Evolutionary conservation across 2,329 filamentous ascomycete species (phyloP).

Genomic region (Dactylellina sp.): DNA sequence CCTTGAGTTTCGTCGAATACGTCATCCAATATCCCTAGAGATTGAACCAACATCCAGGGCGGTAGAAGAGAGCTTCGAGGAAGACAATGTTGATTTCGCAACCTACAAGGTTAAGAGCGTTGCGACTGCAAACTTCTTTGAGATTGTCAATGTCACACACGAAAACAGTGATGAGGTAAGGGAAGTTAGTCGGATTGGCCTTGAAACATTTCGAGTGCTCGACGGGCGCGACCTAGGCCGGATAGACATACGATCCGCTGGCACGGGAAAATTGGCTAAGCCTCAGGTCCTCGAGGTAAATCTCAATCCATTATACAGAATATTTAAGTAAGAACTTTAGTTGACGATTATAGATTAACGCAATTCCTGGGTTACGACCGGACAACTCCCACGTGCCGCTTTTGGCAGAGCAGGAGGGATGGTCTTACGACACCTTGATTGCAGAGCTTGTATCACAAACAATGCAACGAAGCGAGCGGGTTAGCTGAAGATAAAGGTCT

Average conservation of each 20-base stretch:
- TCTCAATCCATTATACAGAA: background rate
- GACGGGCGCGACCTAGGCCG: slow-evolving; percentile 20
- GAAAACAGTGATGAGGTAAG: slow-evolving; percentile 15
- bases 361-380: slow-evolving; percentile 6
- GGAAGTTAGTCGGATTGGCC: slow-evolving; percentile 5
- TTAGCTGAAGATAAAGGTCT: no score
- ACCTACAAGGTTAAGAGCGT: slow-evolving; percentile 12
- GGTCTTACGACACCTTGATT: slow-evolving; percentile 15
- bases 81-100: slow-evolving; percentile 2
- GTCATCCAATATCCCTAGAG: background rate
- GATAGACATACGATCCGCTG: slow-evolving; percentile 23
- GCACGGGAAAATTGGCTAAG: background rate
- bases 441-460: slow-evolving; percentile 16
- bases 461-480: slow-evolving; percentile 4
- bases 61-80: background rate
- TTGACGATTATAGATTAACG: slow-evolving; percentile 14
- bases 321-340: background rate
- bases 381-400: slow-evolving; percentile 23
- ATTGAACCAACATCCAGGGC: background rate
- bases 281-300: slow-evolving; percentile 20
- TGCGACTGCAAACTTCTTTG: slow-evolving; percentile 6
- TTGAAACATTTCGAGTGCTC: slow-evolving; percentile 16
- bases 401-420: slow-evolving; percentile 7
- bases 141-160: slow-evolving; percentile 10
- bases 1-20: slow-evolving; percentile 8